A percentile compares a stretch with the other conserved stretches of the same genome.
These are phyloP conservation scores for Trichoderma endophyticum DNA, from an alignment of 2,329 filamentous ascomycete genomes.

Conservation along the genomic window DNA sequence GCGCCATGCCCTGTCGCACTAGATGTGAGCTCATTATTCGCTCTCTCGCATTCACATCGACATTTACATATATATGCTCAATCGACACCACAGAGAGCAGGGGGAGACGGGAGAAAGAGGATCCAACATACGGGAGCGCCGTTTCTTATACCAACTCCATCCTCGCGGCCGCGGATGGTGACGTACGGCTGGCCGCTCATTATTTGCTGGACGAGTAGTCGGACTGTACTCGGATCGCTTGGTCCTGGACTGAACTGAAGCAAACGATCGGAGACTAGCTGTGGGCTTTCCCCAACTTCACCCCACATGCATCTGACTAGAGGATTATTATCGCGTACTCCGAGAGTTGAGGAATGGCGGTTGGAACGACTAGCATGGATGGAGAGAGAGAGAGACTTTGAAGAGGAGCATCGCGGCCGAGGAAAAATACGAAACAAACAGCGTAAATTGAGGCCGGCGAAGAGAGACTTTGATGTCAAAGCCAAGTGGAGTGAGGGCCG, in stretches of 20 bases:
- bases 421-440: not conserved
- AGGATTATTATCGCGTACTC: not conserved
- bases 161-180: constrained; percentile 49
- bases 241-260: not conserved
- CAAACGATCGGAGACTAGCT: not conserved
- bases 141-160: constrained; percentile 46
- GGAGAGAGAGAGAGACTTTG: not conserved
- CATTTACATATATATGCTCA: not conserved
- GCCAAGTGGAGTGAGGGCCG: constrained; percentile 8
- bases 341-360: not conserved
- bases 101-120: too few species aligned
- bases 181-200: constrained; percentile 50
- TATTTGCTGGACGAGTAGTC: not conserved
- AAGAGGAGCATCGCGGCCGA: not conserved
- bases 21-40: not conserved
- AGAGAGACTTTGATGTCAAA: constrained; percentile 1
- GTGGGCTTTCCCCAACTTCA: constrained; percentile 6
- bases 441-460: not conserved
- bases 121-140: constrained; percentile 40
- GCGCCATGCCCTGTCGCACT: constrained; percentile 8
- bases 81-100: not conserved
- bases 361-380: not conserved
- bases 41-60: not conserved
- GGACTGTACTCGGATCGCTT: not conserved
- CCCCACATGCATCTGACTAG: constrained; percentile 14